These are phyloP conservation scores for Anethum foeniculum DNA, from an alignment of 140 eudicot species.

Conservation along the genomic window DNA sequence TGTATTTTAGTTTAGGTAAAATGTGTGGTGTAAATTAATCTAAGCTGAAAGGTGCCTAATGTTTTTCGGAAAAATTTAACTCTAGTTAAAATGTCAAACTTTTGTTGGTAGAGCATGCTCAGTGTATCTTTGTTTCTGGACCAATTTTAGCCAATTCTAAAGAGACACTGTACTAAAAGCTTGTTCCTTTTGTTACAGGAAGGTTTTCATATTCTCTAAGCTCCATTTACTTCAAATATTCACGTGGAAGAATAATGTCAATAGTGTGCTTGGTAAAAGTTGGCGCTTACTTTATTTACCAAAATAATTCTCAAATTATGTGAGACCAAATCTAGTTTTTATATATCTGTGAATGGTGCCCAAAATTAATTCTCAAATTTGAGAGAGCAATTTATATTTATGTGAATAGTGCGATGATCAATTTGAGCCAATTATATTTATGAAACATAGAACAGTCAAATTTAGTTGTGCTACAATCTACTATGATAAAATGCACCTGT, in stretches of 20 bases:
- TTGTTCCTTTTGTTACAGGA: background rate
- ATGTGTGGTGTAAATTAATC: background rate
- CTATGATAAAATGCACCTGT: too few relatives aligned
- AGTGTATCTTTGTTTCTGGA: background rate
- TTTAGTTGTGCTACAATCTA: too few relatives aligned
- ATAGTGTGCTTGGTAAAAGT: background rate
- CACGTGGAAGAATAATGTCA: background rate
- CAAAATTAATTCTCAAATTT: background rate
- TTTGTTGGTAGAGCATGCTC: background rate
- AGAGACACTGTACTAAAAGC: background rate
- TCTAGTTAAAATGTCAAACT: background rate
- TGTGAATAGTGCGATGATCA: background rate
- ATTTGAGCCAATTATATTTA: background rate
- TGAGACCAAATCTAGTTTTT: too few relatives aligned
- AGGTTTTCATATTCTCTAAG: background rate
- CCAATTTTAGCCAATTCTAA: background rate
- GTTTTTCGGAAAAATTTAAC: background rate
- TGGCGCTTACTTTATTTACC: background rate
- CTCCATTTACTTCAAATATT: background rate
- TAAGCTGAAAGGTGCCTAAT: background rate
- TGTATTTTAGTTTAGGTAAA: background rate
- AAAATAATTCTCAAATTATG: background rate
- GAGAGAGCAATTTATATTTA: too few relatives aligned
- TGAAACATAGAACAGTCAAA: background rate
- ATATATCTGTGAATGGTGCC: background rate